Base-by-base conservation (phyloP, 2,329 filamentous ascomycete genomes). In the Colletotrichum sp. region DNA sequence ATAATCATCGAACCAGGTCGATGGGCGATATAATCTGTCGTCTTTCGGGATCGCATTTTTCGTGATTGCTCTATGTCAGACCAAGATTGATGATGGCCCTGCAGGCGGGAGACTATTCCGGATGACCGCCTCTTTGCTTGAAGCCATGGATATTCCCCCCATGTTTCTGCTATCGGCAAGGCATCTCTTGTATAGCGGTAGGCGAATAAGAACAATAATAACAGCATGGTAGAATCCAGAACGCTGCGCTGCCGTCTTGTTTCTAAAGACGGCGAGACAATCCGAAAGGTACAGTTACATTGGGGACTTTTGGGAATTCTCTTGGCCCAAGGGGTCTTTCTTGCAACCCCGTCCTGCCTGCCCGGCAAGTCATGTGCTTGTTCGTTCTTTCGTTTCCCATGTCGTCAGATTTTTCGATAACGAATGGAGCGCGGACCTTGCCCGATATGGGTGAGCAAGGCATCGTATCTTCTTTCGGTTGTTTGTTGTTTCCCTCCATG, bases 141-240 rank as follows among this genome's bases (percentile, higher is more conserved):
- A 48, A 8, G n/a, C n/a, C 58, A 73, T 58, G 43, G 64, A 62
- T 60, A 36, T 62, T 8, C 21, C 26, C 56, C 52, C 65, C 60
- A 55, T 26, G 30, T 26, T 66, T 67, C 48, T 64, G 48, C 58
- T 76, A 77, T 77, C 18, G 66, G 58, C 76, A 76, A 67, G 73
- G 66, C 28, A 26, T 26, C n/a, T 48, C 24, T 48, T 48, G 43
- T 48, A 48, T 48, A 38, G 16, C 36, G 9, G 36, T 38, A 48
- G n/a, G 10, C n/a, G 43, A 48, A 16, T 8, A 18, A 34, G 43
- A 48, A 6, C 8, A 18, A 34, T 48, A 48, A 34, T 18, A 30
- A 21, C 10, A 70, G 32, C 18, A 32, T 52, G 24, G 55, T 58
- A 16, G 55, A 26, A 6, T 58, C 16, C 24, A 58, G 21, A 28